Conservation (phyloP, 2,329 filamentous ascomycete genomes). For the Colletotrichum spinosum region DNA sequence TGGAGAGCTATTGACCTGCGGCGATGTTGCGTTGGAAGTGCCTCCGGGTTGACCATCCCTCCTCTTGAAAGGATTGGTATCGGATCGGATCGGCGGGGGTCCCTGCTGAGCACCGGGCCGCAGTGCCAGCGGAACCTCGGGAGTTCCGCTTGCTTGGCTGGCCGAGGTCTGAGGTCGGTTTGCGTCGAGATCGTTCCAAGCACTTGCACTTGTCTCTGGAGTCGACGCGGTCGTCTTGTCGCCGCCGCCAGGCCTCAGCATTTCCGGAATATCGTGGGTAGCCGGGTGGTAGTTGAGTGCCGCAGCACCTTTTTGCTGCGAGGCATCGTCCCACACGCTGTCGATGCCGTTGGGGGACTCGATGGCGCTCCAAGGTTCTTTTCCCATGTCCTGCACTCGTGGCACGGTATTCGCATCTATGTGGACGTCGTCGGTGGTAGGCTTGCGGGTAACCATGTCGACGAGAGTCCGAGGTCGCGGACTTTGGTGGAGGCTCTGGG, state of each 20-base stretch:
- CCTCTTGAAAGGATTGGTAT: constrained; percentile 67
- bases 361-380: constrained; percentile 47
- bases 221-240: constrained; percentile 33
- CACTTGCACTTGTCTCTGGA: constrained; percentile 45
- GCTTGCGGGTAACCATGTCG: constrained; percentile 57
- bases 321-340: constrained; percentile 41
- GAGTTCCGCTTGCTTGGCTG: constrained; percentile 14
- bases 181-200: constrained; percentile 45
- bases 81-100: constrained; percentile 40
- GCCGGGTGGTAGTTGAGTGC: constrained; percentile 12
- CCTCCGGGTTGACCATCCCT: constrained; percentile 51
- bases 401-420: constrained; percentile 41
- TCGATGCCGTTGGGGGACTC: constrained; percentile 46
- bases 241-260: constrained; percentile 47
- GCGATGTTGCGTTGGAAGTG: constrained; percentile 30
- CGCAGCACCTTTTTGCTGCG: constrained; percentile 29
- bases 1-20: constrained; percentile 35
- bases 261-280: constrained; percentile 43
- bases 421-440: constrained; percentile 45
- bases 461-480: constrained; percentile 33
- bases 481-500: constrained; percentile 6
- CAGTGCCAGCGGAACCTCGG: constrained; percentile 47
- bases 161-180: constrained; percentile 25
- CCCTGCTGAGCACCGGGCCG: constrained; percentile 42
- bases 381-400: constrained; percentile 43